A percentile compares a stretch with the other conserved stretches of the same genome.
Conservation (phyloP, 352 stramenopile species). For the Aphanomyces stellatus region DNA sequence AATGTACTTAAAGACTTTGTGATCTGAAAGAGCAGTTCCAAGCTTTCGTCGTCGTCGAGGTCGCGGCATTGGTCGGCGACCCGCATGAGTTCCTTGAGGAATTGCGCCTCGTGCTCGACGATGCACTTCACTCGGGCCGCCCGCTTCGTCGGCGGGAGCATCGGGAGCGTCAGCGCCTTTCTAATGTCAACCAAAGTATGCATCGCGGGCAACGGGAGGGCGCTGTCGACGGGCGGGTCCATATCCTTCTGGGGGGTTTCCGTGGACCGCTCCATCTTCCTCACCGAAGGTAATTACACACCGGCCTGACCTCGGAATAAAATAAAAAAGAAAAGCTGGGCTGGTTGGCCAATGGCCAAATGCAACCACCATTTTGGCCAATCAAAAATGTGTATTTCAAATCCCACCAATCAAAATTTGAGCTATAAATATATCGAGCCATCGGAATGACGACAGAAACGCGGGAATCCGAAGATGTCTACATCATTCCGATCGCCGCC, state of each 20-base stretch:
- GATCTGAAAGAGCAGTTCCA: constrained; percentile 19
- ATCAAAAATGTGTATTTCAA: not conserved
- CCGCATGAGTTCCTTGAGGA: constrained; percentile 16
- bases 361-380: too few relatives aligned
- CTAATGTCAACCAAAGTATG: constrained; percentile 1
- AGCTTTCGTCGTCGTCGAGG: constrained; percentile 18
- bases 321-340: not conserved
- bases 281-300: not conserved
- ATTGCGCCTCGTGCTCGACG: constrained; percentile 16
- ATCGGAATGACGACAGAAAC: constrained; percentile 5
- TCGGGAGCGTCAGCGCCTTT: not conserved
- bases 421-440: not conserved
- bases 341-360: not conserved
- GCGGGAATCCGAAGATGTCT: not conserved
- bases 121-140: constrained; percentile 11
- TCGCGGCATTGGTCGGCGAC: constrained; percentile 19
- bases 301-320: not conserved
- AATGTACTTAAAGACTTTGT: constrained; percentile 11
- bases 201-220: constrained; percentile 12
- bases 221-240: not conserved
- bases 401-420: not conserved
- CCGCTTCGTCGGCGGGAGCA: constrained; percentile 13
- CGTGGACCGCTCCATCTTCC: not conserved
- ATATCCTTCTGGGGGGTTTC: constrained; percentile 2
- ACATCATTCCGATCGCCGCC: too few relatives aligned